Evolutionary conservation across 768 basidiomycete genomes (phyloP).

Genomic region (Boletellus ananiceps): DNA sequence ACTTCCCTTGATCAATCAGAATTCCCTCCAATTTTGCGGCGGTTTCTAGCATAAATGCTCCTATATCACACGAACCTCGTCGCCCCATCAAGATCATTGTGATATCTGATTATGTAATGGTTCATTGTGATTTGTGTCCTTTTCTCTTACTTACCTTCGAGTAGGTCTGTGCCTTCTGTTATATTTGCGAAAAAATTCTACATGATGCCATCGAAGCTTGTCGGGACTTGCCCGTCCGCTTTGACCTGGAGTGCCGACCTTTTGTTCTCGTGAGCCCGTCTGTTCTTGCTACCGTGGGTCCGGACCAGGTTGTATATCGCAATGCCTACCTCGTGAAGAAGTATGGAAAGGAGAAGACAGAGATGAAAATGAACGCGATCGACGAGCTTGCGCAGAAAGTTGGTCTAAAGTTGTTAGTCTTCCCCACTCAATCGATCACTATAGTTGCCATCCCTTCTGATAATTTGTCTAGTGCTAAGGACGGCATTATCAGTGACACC

Average conservation of each 20-base stretch:
- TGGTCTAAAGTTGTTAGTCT: conserved; percentile 23
- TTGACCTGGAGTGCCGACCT: conserved; percentile 32
- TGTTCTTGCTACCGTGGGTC: background rate
- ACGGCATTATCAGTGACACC: conserved; percentile 37
- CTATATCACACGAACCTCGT: conserved; percentile 7
- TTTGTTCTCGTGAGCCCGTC: conserved; percentile 21
- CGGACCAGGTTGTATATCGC: conserved; percentile 11
- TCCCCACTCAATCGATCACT: background rate
- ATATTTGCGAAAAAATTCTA: conserved; percentile 33
- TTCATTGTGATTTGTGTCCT: background rate
- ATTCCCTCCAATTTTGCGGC: conserved; percentile 18
- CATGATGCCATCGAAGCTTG: conserved; percentile 32
- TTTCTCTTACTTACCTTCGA: background rate
- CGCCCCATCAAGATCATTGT: conserved; percentile 31
- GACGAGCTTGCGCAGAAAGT: conserved; percentile 23
- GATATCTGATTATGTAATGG: conserved; percentile 29
- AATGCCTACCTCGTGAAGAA: conserved; percentile 17
- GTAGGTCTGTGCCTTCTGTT: conserved; percentile 36
- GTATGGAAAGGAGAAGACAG: conserved; percentile 26
- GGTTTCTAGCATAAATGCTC: background rate
- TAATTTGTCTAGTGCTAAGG: conserved; percentile 27
- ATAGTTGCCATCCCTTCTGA: background rate
- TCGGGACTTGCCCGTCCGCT: conserved; percentile 25
- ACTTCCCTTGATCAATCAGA: conserved; percentile 1
- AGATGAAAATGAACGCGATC: conserved; percentile 20